These are phyloP conservation scores for Xanthoceras sorbifolium DNA, from an alignment of 345 rosid genomes.

Conservation along the genomic window DNA sequence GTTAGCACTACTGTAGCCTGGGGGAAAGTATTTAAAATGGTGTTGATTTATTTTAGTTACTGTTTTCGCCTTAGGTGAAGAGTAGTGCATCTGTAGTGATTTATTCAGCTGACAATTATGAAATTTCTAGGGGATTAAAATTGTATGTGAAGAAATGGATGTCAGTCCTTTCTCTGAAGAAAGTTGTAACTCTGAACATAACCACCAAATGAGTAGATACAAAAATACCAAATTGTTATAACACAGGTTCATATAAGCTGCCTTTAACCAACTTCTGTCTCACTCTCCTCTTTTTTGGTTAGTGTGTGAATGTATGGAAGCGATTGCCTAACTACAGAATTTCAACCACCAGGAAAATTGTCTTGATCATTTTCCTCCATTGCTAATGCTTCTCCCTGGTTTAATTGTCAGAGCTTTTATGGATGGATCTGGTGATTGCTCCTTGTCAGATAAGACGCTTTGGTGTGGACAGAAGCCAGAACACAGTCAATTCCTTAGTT, in stretches of 20 bases:
- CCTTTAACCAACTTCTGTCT: neutral
- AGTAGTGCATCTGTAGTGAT: neutral
- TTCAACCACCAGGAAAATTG: neutral
- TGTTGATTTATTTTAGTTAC: neutral
- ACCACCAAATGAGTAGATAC: neutral
- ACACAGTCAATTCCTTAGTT: neutral
- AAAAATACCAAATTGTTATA: neutral
- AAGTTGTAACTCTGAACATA: constrained; percentile 5
- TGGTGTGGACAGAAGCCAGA: neutral
- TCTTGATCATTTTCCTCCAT: neutral
- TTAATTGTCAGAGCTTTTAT: neutral
- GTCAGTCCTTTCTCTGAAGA: neutral
- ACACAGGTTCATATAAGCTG: neutral
- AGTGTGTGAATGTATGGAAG: neutral
- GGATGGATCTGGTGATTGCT: neutral
- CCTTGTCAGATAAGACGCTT: neutral
- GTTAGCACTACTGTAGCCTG: neutral
- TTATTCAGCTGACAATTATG: neutral
- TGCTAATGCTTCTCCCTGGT: neutral
- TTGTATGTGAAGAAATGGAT: neutral
- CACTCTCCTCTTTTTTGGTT: neutral
- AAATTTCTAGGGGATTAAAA: neutral
- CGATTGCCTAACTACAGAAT: neutral
- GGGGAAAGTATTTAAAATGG: neutral
- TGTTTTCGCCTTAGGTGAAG: neutral